Conservation (phyloP, 106 monocot species). For the Allium fistulosum region DNA sequence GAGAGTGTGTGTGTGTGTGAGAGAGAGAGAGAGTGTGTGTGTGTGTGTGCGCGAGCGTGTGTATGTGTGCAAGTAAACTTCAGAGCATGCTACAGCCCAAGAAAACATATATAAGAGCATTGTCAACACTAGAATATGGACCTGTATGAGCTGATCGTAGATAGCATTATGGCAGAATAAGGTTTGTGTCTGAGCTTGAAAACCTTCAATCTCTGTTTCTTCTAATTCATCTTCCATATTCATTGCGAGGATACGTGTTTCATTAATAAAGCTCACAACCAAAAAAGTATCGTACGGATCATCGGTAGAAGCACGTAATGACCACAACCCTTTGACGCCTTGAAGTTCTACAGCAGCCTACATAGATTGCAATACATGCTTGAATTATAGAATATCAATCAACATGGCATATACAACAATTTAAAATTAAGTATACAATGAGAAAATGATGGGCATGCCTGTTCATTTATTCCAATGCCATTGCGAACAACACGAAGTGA, state of each 20-base stretch:
- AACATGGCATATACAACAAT: no score
- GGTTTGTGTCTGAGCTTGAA: conserved; percentile 79
- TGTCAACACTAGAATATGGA: conserved; percentile 8
- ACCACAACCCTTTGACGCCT: conserved; percentile 99
- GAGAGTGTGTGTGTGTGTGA: no score
- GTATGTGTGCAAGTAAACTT: neutral
- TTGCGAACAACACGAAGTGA: conserved; percentile 93
- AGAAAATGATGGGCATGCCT: conserved; percentile 38
- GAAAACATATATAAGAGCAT: neutral
- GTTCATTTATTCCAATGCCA: conserved; percentile 97
- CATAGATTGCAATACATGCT: neutral
- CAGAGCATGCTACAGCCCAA: neutral
- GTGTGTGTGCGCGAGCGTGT: neutral
- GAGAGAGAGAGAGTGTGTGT: no score
- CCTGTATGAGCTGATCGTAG: conserved; percentile 87
- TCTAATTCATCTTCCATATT: conserved; percentile 96
- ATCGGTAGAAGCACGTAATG: conserved; percentile 60
- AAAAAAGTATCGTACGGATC: conserved; percentile 91
- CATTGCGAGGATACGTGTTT: conserved; percentile 95
- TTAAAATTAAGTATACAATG: neutral
- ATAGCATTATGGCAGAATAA: conserved; percentile 93
- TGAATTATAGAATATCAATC: no score
- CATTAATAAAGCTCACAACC: conserved; percentile 95
- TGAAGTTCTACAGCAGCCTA: conserved; percentile 97
- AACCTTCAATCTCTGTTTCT: conserved; percentile 99